phyloP scores from a whole-genome alignment of 2,329 filamentous ascomycete genomes.

The Teratosphaeria pseudoeucalypti region DNA sequence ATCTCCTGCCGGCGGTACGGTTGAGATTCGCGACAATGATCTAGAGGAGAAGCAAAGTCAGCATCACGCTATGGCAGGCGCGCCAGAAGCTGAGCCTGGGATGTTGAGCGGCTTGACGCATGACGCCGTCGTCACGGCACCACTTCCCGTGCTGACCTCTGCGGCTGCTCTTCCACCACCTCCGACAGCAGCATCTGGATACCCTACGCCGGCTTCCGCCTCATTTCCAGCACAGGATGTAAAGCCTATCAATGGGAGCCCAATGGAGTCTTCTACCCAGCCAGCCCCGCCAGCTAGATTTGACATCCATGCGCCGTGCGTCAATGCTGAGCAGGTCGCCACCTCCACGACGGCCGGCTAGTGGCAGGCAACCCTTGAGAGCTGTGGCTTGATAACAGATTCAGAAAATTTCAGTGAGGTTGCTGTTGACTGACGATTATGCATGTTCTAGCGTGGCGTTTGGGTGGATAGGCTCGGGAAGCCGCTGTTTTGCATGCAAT shows the following conservation, averaged over 20 bases:
- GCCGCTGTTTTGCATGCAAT: neutral
- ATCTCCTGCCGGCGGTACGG: neutral
- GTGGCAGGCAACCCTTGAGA: neutral
- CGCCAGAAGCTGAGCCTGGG: neutral
- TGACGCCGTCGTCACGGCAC: neutral
- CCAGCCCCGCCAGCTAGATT: neutral
- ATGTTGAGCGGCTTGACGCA: neutral
- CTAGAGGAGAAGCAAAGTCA: neutral
- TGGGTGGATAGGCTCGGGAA: neutral
- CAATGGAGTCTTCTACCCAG: neutral
- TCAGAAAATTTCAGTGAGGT: neutral
- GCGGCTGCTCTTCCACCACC: neutral
- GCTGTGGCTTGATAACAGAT: neutral
- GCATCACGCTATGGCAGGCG: neutral
- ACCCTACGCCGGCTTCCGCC: conserved; percentile 5
- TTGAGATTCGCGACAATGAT: neutral
- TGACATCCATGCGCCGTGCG: neutral
- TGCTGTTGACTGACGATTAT: neutral
- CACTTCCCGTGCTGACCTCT: neutral
- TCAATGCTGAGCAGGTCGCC: neutral
- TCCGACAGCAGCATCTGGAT: conserved; percentile 3
- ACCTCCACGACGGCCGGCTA: neutral
- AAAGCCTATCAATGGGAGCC: neutral
- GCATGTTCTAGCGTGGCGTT: neutral
- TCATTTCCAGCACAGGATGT: conserved; percentile 2